phyloP scores from a whole-genome alignment of 2,329 filamentous ascomycete genomes.

The Alternaria solani region DNA sequence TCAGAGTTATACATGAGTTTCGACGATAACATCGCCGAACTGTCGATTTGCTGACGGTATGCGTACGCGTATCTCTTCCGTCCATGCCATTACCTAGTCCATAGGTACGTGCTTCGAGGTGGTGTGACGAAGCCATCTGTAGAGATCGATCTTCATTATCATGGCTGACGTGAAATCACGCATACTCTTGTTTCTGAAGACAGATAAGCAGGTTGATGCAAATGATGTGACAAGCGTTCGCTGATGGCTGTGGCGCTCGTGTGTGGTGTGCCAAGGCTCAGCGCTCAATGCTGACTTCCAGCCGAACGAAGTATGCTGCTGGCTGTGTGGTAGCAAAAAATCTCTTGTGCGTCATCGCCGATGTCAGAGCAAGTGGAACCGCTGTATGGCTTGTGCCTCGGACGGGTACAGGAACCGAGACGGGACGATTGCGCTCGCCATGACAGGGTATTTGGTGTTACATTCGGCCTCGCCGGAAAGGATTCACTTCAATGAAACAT shows the following conservation, averaged over 20 bases:
- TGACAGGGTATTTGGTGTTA: background rate
- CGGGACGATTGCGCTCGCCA: background rate
- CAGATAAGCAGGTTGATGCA: background rate
- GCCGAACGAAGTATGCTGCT: background rate
- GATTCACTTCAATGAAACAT: background rate
- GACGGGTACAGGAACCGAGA: background rate
- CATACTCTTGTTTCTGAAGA: background rate
- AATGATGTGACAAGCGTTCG: background rate
- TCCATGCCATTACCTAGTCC: background rate
- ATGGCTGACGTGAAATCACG: background rate
- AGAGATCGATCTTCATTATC: background rate
- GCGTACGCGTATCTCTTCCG: background rate
- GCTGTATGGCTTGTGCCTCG: background rate
- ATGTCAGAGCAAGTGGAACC: background rate
- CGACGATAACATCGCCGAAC: background rate
- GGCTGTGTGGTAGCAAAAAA: background rate
- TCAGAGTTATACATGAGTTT: background rate
- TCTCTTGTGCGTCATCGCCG: background rate
- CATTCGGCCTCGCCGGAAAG: background rate
- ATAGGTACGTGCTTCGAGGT: background rate
- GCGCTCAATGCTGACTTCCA: constrained; percentile 14
- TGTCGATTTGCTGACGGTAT: constrained; percentile 1
- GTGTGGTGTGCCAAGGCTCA: background rate
- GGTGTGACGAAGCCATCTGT: background rate
- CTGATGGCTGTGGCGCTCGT: constrained; percentile 5